Percentiles rank a stretch among this genome's conserved stretches.
Evolutionary conservation across 345 rosid species (phyloP).

Genomic region (Salix caprea): DNA sequence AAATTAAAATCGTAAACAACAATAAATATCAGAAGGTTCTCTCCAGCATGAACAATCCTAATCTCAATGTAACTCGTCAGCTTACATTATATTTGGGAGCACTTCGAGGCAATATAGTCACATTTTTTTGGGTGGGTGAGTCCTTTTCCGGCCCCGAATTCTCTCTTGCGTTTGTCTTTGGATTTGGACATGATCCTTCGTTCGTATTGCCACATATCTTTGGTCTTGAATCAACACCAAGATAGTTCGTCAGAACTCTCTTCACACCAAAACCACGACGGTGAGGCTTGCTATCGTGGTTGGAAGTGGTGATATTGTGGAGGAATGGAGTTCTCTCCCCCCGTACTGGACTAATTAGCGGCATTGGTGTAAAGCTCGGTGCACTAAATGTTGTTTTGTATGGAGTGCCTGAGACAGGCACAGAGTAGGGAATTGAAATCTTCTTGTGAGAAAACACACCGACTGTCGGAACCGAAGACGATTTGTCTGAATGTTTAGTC

Average conservation of each 20-base stretch:
- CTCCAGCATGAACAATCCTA: slow-evolving; percentile 13
- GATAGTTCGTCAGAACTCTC: slow-evolving; percentile 70
- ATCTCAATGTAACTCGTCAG: slow-evolving; percentile 17
- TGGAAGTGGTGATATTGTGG: slow-evolving; percentile 16
- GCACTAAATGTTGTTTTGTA: slow-evolving; percentile 60
- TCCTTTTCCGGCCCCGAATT: slow-evolving; percentile 14
- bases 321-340: slow-evolving; percentile 62
- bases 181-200: slow-evolving; percentile 34
- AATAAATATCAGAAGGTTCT: not conserved
- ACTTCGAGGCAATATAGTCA: slow-evolving; percentile 18
- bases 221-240: slow-evolving; percentile 63
- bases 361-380: slow-evolving; percentile 72
- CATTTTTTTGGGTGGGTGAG: slow-evolving; percentile 10
- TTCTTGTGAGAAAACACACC: slow-evolving; percentile 47
- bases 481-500: slow-evolving; percentile 67
- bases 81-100: slow-evolving; percentile 41
- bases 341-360: slow-evolving; percentile 57
- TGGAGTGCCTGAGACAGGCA: slow-evolving; percentile 67
- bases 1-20: not conserved
- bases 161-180: slow-evolving; percentile 24
- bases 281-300: slow-evolving; percentile 39
- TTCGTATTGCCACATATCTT: slow-evolving; percentile 45
- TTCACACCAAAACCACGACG: slow-evolving; percentile 88
- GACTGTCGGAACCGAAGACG: slow-evolving; percentile 48
- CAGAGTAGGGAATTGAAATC: slow-evolving; percentile 44